A percentile compares a stretch with the other conserved stretches of the same genome.
These are phyloP conservation scores for Leucosporidium creatinivorum DNA, from an alignment of 768 basidiomycete genomes.

Conservation along the genomic window DNA sequence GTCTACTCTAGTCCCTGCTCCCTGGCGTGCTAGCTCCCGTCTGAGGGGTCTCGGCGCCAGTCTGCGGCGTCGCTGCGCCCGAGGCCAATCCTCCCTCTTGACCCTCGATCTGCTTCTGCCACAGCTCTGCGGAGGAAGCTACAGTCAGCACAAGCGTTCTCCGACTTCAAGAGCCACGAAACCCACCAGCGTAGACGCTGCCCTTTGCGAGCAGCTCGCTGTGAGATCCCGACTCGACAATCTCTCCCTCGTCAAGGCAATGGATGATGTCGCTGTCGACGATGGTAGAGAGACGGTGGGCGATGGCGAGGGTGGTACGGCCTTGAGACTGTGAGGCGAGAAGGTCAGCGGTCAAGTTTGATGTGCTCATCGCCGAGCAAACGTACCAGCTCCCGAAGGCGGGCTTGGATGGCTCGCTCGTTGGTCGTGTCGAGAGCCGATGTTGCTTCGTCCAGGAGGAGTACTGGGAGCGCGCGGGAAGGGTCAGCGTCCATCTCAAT, in stretches of 20 bases:
- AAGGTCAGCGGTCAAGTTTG: conserved; percentile 65
- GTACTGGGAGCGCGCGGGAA: background rate
- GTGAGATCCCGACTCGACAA: conserved; percentile 63
- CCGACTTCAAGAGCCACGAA: too few relatives aligned
- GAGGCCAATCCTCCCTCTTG: background rate
- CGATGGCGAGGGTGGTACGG: conserved; percentile 27
- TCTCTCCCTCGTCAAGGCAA: conserved; percentile 81
- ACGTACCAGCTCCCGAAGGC: conserved; percentile 65
- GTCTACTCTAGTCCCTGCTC: too few relatives aligned
- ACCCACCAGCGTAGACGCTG: conserved; percentile 27
- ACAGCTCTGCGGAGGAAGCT: conserved; percentile 5
- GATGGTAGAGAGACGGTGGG: conserved; percentile 48
- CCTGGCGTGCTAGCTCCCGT: background rate
- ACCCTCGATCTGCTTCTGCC: conserved; percentile 25
- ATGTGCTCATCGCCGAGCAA: conserved; percentile 58
- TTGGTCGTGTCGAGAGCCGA: conserved; percentile 77
- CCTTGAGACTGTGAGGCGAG: conserved; percentile 44
- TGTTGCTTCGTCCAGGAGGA: conserved; percentile 36
- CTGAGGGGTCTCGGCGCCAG: background rate
- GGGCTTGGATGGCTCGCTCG: conserved; percentile 81
- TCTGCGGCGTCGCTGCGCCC: background rate
- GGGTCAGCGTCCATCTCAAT: background rate
- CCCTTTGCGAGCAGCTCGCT: conserved; percentile 23
- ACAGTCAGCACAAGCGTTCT: background rate
- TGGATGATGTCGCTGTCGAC: conserved; percentile 66